phyloP scores from a whole-genome alignment of 2,329 filamentous ascomycete genomes.

The Fusarium fujikuroi region DNA sequence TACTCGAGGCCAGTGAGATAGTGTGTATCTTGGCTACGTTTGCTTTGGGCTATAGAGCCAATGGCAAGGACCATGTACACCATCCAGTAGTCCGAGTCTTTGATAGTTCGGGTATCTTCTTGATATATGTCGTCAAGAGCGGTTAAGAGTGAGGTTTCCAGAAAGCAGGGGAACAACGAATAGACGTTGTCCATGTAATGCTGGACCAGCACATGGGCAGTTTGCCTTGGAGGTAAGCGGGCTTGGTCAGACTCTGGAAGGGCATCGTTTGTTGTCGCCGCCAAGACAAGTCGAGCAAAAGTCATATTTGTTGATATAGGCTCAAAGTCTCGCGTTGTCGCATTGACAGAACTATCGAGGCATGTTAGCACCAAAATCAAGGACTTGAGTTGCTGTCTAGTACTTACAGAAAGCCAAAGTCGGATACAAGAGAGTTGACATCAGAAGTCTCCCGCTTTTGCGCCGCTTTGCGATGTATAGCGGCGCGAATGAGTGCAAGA shows the following conservation, averaged over 20 bases:
- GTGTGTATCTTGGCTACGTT: constrained; percentile 72
- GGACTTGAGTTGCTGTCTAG: background rate
- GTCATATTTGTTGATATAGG: constrained; percentile 89
- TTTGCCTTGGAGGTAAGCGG: constrained; percentile 76
- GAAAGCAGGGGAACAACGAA: constrained; percentile 82
- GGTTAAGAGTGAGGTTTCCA: constrained; percentile 80
- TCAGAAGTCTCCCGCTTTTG: constrained; percentile 79
- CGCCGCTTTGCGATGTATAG: constrained; percentile 73
- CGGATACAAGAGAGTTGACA: constrained; percentile 90
- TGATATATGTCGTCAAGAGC: constrained; percentile 86
- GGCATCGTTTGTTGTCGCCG: constrained; percentile 80
- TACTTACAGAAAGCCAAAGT: constrained; percentile 87
- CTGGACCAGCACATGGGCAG: constrained; percentile 76
- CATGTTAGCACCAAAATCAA: constrained; percentile 6
- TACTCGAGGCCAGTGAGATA: constrained; percentile 67
- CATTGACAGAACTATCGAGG: constrained; percentile 82
- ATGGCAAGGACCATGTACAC: constrained; percentile 92
- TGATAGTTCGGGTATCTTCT: constrained; percentile 69
- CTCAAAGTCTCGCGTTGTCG: constrained; percentile 93
- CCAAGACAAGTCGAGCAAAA: constrained; percentile 87
- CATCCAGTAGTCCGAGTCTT: constrained; percentile 82
- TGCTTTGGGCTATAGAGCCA: constrained; percentile 78
- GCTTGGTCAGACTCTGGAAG: constrained; percentile 71
- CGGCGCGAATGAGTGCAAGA: constrained; percentile 68
- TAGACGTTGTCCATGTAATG: constrained; percentile 88